Conservation (phyloP, 2,329 filamentous ascomycete genomes). For the Talaromyces marneffei region DNA sequence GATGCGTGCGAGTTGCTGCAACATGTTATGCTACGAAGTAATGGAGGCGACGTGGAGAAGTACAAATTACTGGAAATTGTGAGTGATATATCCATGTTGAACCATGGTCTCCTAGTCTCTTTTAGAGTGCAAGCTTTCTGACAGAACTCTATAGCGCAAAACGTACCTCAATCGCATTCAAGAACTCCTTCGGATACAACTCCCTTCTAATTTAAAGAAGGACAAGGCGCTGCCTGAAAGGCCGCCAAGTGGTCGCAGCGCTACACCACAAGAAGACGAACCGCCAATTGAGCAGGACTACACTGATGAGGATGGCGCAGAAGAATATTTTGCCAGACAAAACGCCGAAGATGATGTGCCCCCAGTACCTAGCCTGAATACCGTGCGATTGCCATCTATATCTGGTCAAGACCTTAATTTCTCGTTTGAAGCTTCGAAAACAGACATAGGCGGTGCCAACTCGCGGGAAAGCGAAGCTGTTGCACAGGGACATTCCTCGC, state of each 20-base stretch:
- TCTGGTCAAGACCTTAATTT: slow-evolving; percentile 1
- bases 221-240: slow-evolving; percentile 73
- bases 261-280: slow-evolving; percentile 8
- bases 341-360: neutral
- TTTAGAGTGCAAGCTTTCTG: slow-evolving; percentile 9
- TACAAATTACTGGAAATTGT: slow-evolving; percentile 86
- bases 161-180: slow-evolving; percentile 88
- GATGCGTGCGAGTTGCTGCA: slow-evolving; percentile 86
- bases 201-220: slow-evolving; percentile 43
- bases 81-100: slow-evolving; percentile 42
- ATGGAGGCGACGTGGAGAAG: slow-evolving; percentile 76
- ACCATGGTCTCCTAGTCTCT: neutral
- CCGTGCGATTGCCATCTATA: neutral
- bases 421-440: neutral
- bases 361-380: neutral
- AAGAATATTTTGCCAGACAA: neutral
- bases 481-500: slow-evolving; percentile 55
- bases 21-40: slow-evolving; percentile 79
- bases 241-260: slow-evolving; percentile 51
- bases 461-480: neutral
- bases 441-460: neutral
- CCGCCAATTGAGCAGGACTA: slow-evolving; percentile 46
- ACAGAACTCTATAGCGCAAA: slow-evolving; percentile 54
- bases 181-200: slow-evolving; percentile 69
- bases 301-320: neutral